Conservation (phyloP, 331 rosid species). For the Spiraea crenata region DNA sequence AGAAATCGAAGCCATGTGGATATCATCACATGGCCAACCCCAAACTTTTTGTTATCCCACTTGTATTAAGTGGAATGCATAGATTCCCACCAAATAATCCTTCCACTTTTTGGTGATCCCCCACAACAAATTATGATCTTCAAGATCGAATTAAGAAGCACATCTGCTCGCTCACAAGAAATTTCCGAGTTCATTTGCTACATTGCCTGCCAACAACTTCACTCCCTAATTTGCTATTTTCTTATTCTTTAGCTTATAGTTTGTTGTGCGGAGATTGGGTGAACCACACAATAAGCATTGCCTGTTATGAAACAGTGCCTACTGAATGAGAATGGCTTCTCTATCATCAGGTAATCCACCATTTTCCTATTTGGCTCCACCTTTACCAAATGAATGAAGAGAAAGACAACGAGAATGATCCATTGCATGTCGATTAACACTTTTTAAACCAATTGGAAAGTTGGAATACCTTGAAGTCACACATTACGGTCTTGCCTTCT, state of each 20-base stretch:
- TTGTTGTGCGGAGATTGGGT: neutral
- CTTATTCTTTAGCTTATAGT: neutral
- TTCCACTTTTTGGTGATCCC: neutral
- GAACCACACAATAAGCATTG: neutral
- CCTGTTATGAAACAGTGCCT: too few species aligned
- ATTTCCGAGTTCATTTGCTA: neutral
- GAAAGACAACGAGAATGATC: too few species aligned
- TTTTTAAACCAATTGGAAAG: too few species aligned
- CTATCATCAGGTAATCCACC: too few species aligned
- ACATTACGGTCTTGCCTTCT: too few species aligned
- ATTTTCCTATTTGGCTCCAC: too few species aligned
- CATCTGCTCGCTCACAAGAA: neutral
- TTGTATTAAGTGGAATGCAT: constrained; percentile 20
- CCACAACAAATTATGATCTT: neutral
- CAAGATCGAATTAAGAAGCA: neutral
- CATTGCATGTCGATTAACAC: too few species aligned
- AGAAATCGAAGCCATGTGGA: constrained; percentile 20
- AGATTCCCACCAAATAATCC: constrained; percentile 33
- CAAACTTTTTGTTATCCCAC: constrained; percentile 17
- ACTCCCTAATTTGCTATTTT: neutral
- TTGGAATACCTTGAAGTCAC: too few species aligned
- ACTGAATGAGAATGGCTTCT: too few species aligned
- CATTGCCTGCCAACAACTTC: neutral
- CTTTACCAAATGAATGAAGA: too few species aligned
- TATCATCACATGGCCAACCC: constrained; percentile 30